Conservation (phyloP, 805 yeast genomes). For the Vanderwaltozyma verrucispora region DNA sequence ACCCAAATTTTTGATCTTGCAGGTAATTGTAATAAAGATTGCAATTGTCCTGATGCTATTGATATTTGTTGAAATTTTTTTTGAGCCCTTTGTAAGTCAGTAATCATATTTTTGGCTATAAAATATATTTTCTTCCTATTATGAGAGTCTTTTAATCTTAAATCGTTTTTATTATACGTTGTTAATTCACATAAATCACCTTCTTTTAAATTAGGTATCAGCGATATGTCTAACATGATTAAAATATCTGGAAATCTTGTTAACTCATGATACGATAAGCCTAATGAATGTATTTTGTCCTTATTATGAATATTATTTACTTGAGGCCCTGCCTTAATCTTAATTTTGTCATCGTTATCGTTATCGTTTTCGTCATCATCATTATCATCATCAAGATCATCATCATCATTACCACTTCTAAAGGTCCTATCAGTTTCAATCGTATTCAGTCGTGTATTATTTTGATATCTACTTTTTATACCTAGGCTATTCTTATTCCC, state of each 20-base stretch:
- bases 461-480: no score
- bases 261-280: constrained; percentile 47
- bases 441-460: no score
- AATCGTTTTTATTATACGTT: constrained; percentile 31
- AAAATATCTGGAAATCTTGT: constrained; percentile 43
- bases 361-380: neutral
- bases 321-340: no score
- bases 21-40: constrained; percentile 50
- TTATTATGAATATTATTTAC: no score
- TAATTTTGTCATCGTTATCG: neutral
- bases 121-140: constrained; percentile 9
- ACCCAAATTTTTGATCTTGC: constrained; percentile 59
- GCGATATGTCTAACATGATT: constrained; percentile 50
- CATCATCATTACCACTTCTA: neutral
- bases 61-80: constrained; percentile 33
- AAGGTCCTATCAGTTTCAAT: no score
- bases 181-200: constrained; percentile 71
- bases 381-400: neutral
- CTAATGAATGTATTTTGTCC: constrained; percentile 13
- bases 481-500: constrained; percentile 5
- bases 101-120: constrained; percentile 6
- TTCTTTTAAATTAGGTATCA: constrained; percentile 52
- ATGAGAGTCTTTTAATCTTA: neutral
- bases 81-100: neutral
- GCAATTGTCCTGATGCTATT: constrained; percentile 49